These are phyloP conservation scores for Rheum nobile DNA, from an alignment of 148 eudicot genomes.

Conservation along the genomic window DNA sequence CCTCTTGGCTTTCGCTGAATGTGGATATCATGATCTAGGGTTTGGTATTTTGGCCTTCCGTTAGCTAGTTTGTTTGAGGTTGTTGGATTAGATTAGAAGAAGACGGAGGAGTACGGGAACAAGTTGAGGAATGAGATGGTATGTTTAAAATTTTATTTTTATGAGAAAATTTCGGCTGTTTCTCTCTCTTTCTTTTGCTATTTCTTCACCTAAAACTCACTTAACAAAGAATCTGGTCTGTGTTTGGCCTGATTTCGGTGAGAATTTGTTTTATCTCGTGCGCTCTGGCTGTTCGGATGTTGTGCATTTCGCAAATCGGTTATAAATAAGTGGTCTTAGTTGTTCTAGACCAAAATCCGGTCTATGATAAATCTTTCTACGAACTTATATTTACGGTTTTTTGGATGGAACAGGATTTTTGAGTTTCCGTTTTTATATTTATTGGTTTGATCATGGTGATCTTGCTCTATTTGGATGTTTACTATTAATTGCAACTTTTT, in stretches of 20 bases:
- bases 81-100: slow-evolving; percentile 10
- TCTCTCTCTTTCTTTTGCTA: background rate
- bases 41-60: slow-evolving; percentile 12
- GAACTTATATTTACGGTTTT: background rate
- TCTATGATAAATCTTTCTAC: background rate
- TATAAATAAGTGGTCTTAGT: background rate
- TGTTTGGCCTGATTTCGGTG: slow-evolving; percentile 3
- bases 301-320: slow-evolving; percentile 1
- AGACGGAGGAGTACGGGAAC: slow-evolving; percentile 38
- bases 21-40: slow-evolving; percentile 47
- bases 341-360: background rate
- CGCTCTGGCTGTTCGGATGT: background rate
- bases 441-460: background rate
- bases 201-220: slow-evolving; percentile 2
- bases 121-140: slow-evolving; percentile 71
- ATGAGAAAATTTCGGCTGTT: background rate
- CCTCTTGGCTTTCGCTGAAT: slow-evolving; percentile 15
- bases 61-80: background rate
- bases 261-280: background rate
- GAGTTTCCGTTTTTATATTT: background rate
- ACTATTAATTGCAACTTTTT: slow-evolving; percentile 18
- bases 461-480: slow-evolving; percentile 1
- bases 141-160: background rate
- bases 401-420: background rate
- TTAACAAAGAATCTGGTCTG: background rate